Base-by-base conservation (phyloP, 2,329 filamentous ascomycete species). In the Penicillium sp. region DNA sequence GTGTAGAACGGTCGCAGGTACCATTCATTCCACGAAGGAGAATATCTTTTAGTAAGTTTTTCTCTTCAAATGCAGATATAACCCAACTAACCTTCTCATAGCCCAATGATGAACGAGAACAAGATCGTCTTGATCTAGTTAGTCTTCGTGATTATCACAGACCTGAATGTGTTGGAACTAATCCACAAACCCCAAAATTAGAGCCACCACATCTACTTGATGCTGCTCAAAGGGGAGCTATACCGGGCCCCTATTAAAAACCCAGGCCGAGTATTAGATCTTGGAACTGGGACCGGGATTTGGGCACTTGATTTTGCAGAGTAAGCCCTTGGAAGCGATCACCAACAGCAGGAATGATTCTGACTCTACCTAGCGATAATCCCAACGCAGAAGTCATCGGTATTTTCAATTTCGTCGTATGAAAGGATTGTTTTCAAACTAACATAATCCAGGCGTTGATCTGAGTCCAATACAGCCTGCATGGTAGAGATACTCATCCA, bases 281-380 rank as follows among this genome's bases (percentile, higher is more conserved):
- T 74, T 19, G 71, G 71, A 2, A 74, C 71, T 2, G 71, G 71
- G 0, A 73, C 71, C 3, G 71, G 71, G 1, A 70, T 73, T 39
- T 74, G 71, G 71, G 70, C 71, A 14, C 70, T 73, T 28, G 72
- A 72, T 40, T 70, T 67, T 57, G 69, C 67, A 33, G 75, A 74
- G 66, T 71, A 64, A 59, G 68, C 16, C 19, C 3, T 6, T 18
- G 36, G 10, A 33, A 33, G 14, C 4, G 34, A 14, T 16, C 36
- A 23, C 11, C 49, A 28, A 34, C 21, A n/a, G 13, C 14, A 21
- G 16, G 13, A 13, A 23, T 2, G 2, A 11, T 21, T 24, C 56
- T 56, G 36, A 58, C 42, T 18, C 11, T 5, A n/a, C 36, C 7
- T 45, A 71, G 67, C 39, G 59, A 60, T 40, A 55, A 69, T 46